These are phyloP conservation scores for Plasmodium berghei DNA, from an alignment of 169 alveolate genomes.

Conservation along the genomic window DNA sequence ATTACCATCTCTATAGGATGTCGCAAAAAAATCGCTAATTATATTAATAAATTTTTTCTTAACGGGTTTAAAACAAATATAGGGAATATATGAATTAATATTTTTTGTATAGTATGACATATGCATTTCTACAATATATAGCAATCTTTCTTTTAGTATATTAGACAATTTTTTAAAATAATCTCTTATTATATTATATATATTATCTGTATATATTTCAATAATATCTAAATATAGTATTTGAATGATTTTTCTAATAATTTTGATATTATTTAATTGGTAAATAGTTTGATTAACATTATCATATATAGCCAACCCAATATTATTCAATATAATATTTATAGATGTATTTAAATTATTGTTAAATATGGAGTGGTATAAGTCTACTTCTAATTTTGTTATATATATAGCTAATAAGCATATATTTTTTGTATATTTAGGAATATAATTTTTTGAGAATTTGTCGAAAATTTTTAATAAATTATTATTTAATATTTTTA, in stretches of 20 bases:
- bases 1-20: background rate
- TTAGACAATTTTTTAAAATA: constrained; percentile 44
- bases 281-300: constrained; percentile 31
- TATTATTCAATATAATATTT: constrained; percentile 37
- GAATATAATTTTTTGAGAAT: constrained; percentile 27
- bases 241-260: constrained; percentile 67
- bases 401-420: constrained; percentile 66
- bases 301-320: constrained; percentile 56
- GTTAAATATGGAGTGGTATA: constrained; percentile 37
- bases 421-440: constrained; percentile 58
- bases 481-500: constrained; percentile 74
- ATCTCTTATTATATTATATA: constrained; percentile 45
- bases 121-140: constrained; percentile 57
- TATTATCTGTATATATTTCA: constrained; percentile 57
- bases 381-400: constrained; percentile 61
- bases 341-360: constrained; percentile 36
- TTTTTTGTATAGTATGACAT: constrained; percentile 75
- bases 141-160: constrained; percentile 45
- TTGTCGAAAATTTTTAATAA: constrained; percentile 29
- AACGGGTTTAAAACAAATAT: constrained; percentile 60
- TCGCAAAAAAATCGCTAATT: constrained; percentile 31
- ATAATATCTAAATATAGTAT: constrained; percentile 62
- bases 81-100: constrained; percentile 19
- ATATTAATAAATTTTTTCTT: constrained; percentile 57
- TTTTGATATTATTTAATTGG: constrained; percentile 55